A percentile compares a stretch with the other conserved stretches of the same genome.
Conservation (phyloP, 495 filamentous ascomycete genomes). For the Penicillium taxi region DNA sequence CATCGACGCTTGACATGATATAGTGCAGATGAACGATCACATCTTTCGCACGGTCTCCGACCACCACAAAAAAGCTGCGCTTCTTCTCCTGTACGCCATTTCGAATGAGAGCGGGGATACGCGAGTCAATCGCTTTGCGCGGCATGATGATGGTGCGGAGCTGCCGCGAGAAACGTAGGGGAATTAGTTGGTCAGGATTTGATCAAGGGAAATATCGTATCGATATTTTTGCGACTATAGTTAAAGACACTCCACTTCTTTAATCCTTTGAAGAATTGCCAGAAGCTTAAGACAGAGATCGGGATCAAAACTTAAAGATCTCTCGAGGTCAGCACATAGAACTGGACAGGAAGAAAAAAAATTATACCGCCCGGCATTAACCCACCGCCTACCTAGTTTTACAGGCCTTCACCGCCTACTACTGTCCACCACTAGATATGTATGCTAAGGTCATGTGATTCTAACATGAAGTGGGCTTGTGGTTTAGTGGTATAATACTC, state of each 20-base stretch:
- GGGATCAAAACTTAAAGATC: conserved; percentile 1
- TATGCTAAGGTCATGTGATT: too few species aligned
- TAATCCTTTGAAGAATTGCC: conserved; percentile 1
- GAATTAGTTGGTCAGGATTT: background rate
- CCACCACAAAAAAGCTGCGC: conserved; percentile 92
- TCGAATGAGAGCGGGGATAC: conserved; percentile 90
- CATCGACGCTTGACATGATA: conserved; percentile 80
- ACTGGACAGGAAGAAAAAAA: conserved; percentile 14
- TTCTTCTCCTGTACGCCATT: conserved; percentile 98
- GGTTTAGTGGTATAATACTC: conserved; percentile 42
- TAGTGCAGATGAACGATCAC: conserved; percentile 93
- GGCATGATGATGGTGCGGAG: conserved; percentile 37
- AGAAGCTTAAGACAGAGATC: conserved; percentile 2
- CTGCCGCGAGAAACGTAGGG: conserved; percentile 14
- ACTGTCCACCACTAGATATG: background rate
- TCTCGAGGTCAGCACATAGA: conserved; percentile 8
- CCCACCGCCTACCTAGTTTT: background rate
- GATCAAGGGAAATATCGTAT: background rate
- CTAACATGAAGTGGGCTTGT: too few species aligned
- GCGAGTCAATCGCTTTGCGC: conserved; percentile 66
- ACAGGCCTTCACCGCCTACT: background rate
- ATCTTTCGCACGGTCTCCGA: conserved; percentile 94
- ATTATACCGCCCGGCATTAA: conserved; percentile 15
- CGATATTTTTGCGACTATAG: background rate
- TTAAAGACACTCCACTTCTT: background rate